Evolutionary conservation across 2,329 filamentous ascomycete genomes (phyloP).

Genomic region (Zalaria obscura): DNA sequence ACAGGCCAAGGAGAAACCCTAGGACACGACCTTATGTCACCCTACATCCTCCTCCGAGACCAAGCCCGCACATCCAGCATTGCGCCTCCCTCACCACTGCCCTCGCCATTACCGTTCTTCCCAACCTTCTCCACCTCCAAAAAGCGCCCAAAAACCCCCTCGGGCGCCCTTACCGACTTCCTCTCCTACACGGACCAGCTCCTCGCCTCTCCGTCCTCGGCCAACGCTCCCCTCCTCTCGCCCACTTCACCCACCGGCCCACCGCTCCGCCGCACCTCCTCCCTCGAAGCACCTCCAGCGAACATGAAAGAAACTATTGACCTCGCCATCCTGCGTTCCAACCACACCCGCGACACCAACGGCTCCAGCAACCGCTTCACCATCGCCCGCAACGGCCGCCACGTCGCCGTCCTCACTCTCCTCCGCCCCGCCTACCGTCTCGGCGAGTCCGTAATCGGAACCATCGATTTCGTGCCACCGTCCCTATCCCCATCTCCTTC

Average conservation of each 20-base stretch:
- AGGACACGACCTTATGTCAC: constrained; percentile 86
- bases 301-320: constrained; percentile 77
- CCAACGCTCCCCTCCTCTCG: constrained; percentile 51
- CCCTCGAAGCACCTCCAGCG: constrained; percentile 34
- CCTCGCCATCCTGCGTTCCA: constrained; percentile 66
- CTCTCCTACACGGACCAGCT: constrained; percentile 65
- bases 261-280: constrained; percentile 20
- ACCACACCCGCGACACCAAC: constrained; percentile 50
- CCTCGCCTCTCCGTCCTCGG: constrained; percentile 42
- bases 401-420: constrained; percentile 82
- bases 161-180: constrained; percentile 46
- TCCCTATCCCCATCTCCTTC: not conserved
- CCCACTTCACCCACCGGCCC: constrained; percentile 42
- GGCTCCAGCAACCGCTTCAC: constrained; percentile 69
- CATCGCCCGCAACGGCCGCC: constrained; percentile 80
- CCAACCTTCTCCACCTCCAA: constrained; percentile 8
- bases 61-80: constrained; percentile 45
- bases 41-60: constrained; percentile 79
- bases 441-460: constrained; percentile 73
- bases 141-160: constrained; percentile 24
- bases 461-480: constrained; percentile 59
- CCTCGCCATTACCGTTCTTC: constrained; percentile 3
- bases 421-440: constrained; percentile 78
- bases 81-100: constrained; percentile 9
- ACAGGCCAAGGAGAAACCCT: constrained; percentile 65